Percentiles rank a stretch among this genome's conserved stretches.
phyloP scores from a whole-genome alignment of 176 grass and related monocot genomes.

The Oryza punctata region DNA sequence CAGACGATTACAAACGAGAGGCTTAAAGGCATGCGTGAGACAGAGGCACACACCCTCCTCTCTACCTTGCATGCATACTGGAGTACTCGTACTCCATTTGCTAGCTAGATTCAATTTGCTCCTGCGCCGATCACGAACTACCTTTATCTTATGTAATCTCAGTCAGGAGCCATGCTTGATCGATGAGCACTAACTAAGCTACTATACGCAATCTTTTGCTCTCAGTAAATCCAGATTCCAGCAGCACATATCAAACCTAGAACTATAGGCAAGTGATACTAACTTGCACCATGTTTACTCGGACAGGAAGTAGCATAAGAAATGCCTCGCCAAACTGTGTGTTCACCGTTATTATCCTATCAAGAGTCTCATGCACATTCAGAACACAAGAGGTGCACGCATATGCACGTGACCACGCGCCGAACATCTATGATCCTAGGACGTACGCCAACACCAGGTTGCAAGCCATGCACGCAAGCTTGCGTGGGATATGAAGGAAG shows the following conservation, averaged over 20 bases:
- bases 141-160: neutral
- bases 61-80: neutral
- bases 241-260: neutral
- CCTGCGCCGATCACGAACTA: neutral
- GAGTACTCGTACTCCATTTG: neutral
- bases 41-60: neutral
- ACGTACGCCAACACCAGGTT: neutral
- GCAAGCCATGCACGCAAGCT: neutral
- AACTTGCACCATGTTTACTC: neutral
- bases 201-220: neutral
- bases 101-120: neutral
- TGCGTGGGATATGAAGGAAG: conserved; percentile 5
- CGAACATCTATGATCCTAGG: neutral
- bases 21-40: conserved; percentile 11
- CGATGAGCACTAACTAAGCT: neutral
- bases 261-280: neutral
- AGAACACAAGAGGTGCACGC: neutral
- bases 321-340: neutral
- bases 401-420: neutral
- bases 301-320: neutral
- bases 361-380: neutral
- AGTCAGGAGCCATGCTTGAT: neutral
- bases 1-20: conserved; percentile 6
- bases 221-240: neutral
- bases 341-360: neutral